phyloP scores from a whole-genome alignment of 148 eudicot species.

The Diospyros kaki region DNA sequence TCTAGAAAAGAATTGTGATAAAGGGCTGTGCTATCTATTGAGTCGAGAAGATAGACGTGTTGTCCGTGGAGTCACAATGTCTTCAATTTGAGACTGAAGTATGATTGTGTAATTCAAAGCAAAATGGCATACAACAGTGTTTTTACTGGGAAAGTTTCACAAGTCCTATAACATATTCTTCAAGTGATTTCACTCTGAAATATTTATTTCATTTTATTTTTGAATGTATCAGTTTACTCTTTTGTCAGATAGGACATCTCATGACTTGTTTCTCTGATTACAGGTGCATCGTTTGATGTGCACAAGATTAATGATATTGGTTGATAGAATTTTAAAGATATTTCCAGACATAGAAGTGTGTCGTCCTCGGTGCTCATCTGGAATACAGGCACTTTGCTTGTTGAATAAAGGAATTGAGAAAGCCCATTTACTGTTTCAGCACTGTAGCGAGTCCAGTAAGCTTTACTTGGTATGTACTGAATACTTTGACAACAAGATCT shows the following conservation, averaged over 20 bases:
- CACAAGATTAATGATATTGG: constrained; percentile 42
- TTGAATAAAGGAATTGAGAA: constrained; percentile 49
- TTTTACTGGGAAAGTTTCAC: not conserved
- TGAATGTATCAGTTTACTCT: not conserved
- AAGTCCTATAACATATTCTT: not conserved
- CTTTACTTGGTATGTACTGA: constrained; percentile 69
- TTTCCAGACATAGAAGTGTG: constrained; percentile 72
- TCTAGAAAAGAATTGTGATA: too few relatives aligned
- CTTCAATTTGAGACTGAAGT: not conserved
- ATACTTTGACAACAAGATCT: not conserved
- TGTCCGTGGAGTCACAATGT: not conserved
- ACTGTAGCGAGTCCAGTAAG: constrained; percentile 73
- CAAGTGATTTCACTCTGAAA: not conserved
- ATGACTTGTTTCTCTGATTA: constrained; percentile 8
- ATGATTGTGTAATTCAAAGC: not conserved
- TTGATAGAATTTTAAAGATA: constrained; percentile 43
- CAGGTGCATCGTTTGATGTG: constrained; percentile 87
- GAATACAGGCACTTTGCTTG: constrained; percentile 64
- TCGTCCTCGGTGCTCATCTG: constrained; percentile 66
- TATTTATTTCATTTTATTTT: not conserved
- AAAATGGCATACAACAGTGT: not conserved
- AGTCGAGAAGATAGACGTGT: too few relatives aligned
- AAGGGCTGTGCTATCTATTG: too few relatives aligned
- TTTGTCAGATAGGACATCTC: not conserved
- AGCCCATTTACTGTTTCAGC: constrained; percentile 50